Conservation (phyloP, 257 asterid genomes). For the Misopates orontium region DNA sequence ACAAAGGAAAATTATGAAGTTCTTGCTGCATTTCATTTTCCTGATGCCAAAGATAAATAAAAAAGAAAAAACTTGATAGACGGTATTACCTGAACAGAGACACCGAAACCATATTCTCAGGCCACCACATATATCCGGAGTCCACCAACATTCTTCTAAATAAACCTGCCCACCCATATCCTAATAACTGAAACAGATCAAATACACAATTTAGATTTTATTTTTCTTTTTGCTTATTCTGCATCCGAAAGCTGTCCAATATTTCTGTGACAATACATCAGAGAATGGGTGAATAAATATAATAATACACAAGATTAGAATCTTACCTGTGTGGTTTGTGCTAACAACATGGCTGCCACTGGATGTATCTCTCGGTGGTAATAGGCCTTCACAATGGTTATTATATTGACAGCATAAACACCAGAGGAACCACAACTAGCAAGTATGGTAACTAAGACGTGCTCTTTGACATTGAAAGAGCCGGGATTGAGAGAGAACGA, state of each 20-base stretch:
- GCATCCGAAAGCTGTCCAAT: too few species aligned
- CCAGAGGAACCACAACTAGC: constrained; percentile 53
- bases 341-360: constrained; percentile 46
- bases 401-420: constrained; percentile 55
- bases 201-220: not conserved
- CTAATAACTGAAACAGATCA: constrained; percentile 49
- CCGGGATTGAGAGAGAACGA: constrained; percentile 63
- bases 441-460: constrained; percentile 64
- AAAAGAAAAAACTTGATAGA: not conserved
- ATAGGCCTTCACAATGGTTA: constrained; percentile 52
- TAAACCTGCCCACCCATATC: constrained; percentile 83
- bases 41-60: not conserved
- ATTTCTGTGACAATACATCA: not conserved
- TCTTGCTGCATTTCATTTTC: not conserved
- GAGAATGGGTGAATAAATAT: not conserved
- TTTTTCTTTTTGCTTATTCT: not conserved
- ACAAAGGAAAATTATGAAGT: not conserved
- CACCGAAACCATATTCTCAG: constrained; percentile 52
- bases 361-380: constrained; percentile 50
- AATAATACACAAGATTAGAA: too few species aligned
- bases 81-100: constrained; percentile 58
- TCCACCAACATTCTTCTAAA: constrained; percentile 56
- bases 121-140: constrained; percentile 90
- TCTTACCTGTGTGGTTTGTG: constrained; percentile 61
- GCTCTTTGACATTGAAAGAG: constrained; percentile 64